Conservation (phyloP, 2,329 filamentous ascomycete genomes). For the Alternaria triticina region DNA sequence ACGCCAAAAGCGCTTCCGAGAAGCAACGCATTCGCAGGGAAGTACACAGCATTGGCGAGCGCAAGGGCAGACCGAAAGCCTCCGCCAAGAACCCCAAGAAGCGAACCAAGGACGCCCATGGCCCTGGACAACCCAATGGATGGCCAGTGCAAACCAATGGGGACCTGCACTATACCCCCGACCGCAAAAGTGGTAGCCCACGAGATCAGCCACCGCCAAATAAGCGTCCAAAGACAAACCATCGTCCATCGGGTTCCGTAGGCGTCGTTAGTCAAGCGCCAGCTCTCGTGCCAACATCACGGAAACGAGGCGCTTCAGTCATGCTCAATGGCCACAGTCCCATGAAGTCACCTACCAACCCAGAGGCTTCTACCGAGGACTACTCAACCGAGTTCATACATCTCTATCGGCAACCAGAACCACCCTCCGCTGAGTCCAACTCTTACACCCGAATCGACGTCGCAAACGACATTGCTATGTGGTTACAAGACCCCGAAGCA, state of each 20-base stretch:
- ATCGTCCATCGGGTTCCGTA: slow-evolving; percentile 78
- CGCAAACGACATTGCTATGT: slow-evolving; percentile 75
- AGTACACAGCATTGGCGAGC: slow-evolving; percentile 59
- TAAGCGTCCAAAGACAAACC: slow-evolving; percentile 83
- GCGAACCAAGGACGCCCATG: slow-evolving; percentile 73
- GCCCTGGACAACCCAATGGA: slow-evolving; percentile 69
- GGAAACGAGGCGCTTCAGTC: slow-evolving; percentile 66
- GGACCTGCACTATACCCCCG: slow-evolving; percentile 58
- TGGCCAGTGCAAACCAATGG: slow-evolving; percentile 62
- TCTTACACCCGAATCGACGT: slow-evolving; percentile 78
- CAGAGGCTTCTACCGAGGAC: slow-evolving; percentile 69
- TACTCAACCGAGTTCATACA: slow-evolving; percentile 79
- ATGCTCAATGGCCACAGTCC: slow-evolving; percentile 73
- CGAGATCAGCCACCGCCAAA: slow-evolving; percentile 65
- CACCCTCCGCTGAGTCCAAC: slow-evolving; percentile 69
- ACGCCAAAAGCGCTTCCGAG: slow-evolving; percentile 76
- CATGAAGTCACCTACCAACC: slow-evolving; percentile 74
- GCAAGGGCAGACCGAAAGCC: slow-evolving; percentile 76
- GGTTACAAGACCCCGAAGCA: slow-evolving; percentile 76
- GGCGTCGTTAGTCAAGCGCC: slow-evolving; percentile 71
- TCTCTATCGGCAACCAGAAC: slow-evolving; percentile 69
- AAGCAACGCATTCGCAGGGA: slow-evolving; percentile 70
- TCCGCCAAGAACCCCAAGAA: slow-evolving; percentile 86
- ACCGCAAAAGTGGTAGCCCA: slow-evolving; percentile 58
- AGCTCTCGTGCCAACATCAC: slow-evolving; percentile 66